Evolutionary conservation across 371 early-diverging fungal species (phyloP).

Genomic region (Sporodiniella umbellata): DNA sequence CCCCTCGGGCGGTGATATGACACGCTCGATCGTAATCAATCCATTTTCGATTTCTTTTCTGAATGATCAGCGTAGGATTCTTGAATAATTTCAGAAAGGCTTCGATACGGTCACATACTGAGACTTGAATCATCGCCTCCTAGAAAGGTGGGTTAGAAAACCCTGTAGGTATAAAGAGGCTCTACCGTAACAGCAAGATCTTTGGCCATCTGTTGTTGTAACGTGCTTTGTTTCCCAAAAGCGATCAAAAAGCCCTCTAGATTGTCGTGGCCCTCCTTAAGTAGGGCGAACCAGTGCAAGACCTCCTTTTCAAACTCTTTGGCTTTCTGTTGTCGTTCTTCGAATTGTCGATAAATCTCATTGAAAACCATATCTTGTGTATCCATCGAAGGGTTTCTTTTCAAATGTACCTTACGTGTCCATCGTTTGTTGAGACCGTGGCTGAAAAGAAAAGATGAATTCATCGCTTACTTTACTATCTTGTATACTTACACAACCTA

Average conservation of each 20-base stretch:
- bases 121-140: constrained; percentile 35
- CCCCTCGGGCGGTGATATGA: constrained; percentile 57
- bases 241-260: constrained; percentile 1
- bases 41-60: constrained; percentile 72
- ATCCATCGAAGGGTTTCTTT: constrained; percentile 34
- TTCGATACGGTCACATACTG: constrained; percentile 59
- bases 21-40: constrained; percentile 73
- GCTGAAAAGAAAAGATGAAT: constrained; percentile 17
- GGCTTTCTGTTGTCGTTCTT: constrained; percentile 50
- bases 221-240: constrained; percentile 15
- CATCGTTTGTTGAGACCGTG: constrained; percentile 71
- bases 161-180: constrained; percentile 36
- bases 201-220: not conserved
- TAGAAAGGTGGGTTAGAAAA: too few species aligned
- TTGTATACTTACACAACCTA: constrained; percentile 25
- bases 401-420: constrained; percentile 47
- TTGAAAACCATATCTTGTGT: constrained; percentile 63
- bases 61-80: constrained; percentile 70
- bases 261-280: constrained; percentile 33
- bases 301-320: constrained; percentile 52
- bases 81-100: constrained; percentile 58
- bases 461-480: not conserved
- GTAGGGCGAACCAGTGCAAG: constrained; percentile 55
- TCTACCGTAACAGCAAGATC: constrained; percentile 40
- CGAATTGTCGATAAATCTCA: constrained; percentile 56